phyloP scores from a whole-genome alignment of 306 rosid genomes.

The Benincasa hispida region DNA sequence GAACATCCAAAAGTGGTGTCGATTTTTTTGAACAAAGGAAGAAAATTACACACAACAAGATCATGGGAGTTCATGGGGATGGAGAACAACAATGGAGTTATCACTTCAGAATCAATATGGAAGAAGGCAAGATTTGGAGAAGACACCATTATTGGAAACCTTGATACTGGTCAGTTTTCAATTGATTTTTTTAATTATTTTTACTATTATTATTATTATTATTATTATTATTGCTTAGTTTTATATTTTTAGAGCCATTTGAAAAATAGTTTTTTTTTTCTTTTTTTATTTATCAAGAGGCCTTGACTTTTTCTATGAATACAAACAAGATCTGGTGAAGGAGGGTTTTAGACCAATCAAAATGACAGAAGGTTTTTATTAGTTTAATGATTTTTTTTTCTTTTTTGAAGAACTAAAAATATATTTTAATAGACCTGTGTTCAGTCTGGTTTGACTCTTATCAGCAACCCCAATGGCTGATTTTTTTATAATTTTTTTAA shows the following conservation, averaged over 20 bases:
- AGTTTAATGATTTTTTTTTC: background rate
- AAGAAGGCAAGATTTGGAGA: conserved; percentile 72
- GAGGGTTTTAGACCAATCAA: background rate
- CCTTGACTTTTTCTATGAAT: background rate
- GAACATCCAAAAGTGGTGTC: conserved; percentile 68
- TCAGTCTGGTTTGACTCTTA: background rate
- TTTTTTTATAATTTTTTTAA: background rate
- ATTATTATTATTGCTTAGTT: too few relatives aligned
- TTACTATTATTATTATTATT: too few relatives aligned
- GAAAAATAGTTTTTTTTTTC: too few relatives aligned
- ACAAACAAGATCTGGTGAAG: background rate
- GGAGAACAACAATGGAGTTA: conserved; percentile 30
- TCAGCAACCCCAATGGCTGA: background rate
- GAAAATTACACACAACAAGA: conserved; percentile 68
- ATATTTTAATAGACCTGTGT: background rate
- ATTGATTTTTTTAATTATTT: background rate
- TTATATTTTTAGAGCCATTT: too few relatives aligned
- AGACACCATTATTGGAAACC: conserved; percentile 64
- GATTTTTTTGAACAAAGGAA: conserved; percentile 56
- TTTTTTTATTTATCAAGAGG: too few relatives aligned
- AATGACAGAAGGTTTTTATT: background rate
- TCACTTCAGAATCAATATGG: conserved; percentile 47
- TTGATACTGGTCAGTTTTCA: conserved; percentile 58
- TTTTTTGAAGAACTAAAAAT: background rate
- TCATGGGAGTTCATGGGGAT: conserved; percentile 84